Evolutionary conservation across 2,329 filamentous ascomycete genomes (phyloP), one percentile per base, ranked within the genome.

Genomic region (Phaeosphaeria sp.): DNA sequence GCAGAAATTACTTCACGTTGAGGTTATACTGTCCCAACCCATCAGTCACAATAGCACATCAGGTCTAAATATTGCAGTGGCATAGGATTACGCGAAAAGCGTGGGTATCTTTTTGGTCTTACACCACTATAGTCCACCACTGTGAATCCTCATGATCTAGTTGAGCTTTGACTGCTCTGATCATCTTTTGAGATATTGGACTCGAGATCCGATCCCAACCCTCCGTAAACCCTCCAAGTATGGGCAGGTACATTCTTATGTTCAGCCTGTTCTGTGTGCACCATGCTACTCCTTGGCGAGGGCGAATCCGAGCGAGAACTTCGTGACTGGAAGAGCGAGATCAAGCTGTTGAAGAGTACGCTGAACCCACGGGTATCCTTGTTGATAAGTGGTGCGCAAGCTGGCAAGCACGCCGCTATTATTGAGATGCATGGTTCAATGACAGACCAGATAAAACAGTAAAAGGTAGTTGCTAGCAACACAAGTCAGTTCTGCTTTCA

Each of bases 361-460:
- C 44, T 47, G 23, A 47, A 25, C 6, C 46, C 46, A 3, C 25
- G 25, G 4, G 23, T 49, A 17, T 49, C 46, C 23, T 48, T 48
- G 46, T 30, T 25, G 21, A 48, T 25, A 7, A 48, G 23, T 27
- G 46, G 46, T 21, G 46, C 46, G 18, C 46, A 17, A 9, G 21
- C 46, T 27, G 46, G 22, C 21, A 48, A 17, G 18, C 25, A 48
- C 7, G 46, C 46, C 15, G 46, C 46, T 27, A 48, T 30, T 10
- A 48, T 25, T 17, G 46, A 48, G 21, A 27, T 33, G 23, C 25
- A 33, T 33, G 46, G 46, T n/a, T 49, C 46, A 5, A 49, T 20
- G 6, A 49, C 46, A 15, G 25, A 49, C 46, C 46, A 49, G n/a
- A 49, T 30, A 36, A 20, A 33, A 22, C 46, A 49, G n/a, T 49